Conservation (phyloP, 768 basidiomycete species). For the Macrocybe gigantea region DNA sequence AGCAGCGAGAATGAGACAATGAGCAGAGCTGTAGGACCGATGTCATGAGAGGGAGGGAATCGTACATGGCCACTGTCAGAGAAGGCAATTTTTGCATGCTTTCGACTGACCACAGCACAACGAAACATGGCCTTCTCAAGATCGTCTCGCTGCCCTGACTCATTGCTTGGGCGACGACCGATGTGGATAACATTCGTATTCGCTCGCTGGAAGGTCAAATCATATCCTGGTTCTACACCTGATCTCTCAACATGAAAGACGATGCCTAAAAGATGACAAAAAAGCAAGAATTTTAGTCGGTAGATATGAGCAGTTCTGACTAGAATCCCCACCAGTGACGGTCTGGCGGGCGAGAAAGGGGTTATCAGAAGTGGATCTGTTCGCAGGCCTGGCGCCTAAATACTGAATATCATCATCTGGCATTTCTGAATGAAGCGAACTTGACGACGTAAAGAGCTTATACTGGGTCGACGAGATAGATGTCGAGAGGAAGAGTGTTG, state of each 20-base stretch:
- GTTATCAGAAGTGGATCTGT: slow-evolving; percentile 12
- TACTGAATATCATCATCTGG: slow-evolving; percentile 62
- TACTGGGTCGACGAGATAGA: no score
- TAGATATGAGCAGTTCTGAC: slow-evolving; percentile 5
- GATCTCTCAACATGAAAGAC: slow-evolving; percentile 52
- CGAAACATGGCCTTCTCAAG: slow-evolving; percentile 55
- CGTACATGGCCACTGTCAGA: slow-evolving; percentile 65
- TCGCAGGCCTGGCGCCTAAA: slow-evolving; percentile 37
- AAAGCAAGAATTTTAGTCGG: slow-evolving; percentile 12
- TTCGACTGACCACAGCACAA: slow-evolving; percentile 75
- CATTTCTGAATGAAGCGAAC: slow-evolving; percentile 8
- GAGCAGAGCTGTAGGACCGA: background rate
- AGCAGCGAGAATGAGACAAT: background rate
- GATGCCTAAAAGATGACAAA: slow-evolving; percentile 38
- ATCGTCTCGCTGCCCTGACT: slow-evolving; percentile 28
- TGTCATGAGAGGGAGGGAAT: slow-evolving; percentile 9
- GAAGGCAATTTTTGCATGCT: slow-evolving; percentile 73
- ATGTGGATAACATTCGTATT: slow-evolving; percentile 50
- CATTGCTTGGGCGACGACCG: slow-evolving; percentile 59
- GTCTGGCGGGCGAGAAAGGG: slow-evolving; percentile 23
- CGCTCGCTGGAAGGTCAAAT: slow-evolving; percentile 47
- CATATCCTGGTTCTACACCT: slow-evolving; percentile 36
- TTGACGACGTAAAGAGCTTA: no score
- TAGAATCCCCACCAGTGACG: slow-evolving; percentile 33
- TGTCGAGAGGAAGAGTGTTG: no score